Percentiles rank a stretch among this genome's conserved stretches.
These are phyloP conservation scores for Euphorbia corollata DNA, from an alignment of 441 rosid species.

Conservation along the genomic window DNA sequence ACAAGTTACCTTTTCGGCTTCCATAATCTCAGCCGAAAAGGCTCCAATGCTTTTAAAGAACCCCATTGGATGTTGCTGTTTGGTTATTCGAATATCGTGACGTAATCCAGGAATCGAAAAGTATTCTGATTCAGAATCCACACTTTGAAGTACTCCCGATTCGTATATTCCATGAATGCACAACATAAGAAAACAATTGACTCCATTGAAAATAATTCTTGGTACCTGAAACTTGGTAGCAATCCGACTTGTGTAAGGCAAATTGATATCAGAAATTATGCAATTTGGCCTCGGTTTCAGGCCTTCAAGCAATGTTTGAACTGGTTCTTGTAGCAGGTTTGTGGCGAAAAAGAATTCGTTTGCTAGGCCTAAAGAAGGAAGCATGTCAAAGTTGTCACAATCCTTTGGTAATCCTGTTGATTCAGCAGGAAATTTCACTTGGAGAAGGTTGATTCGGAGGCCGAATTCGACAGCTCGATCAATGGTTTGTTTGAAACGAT, in stretches of 20 bases:
- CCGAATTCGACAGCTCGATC: conserved; percentile 24
- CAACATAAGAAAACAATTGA: conserved; percentile 19
- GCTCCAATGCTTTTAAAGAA: neutral
- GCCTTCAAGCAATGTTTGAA: conserved; percentile 12
- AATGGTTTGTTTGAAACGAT: conserved; percentile 16
- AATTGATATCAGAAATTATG: no score
- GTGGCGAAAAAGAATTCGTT: conserved; percentile 19
- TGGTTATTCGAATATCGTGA: conserved; percentile 13
- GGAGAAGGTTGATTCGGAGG: conserved; percentile 17
- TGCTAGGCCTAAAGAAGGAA: conserved; percentile 12
- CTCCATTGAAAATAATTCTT: conserved; percentile 29
- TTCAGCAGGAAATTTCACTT: conserved; percentile 23
- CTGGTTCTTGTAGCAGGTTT: conserved; percentile 19
- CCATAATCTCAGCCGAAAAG: neutral
- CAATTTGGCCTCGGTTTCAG: no score
- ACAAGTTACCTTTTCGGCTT: conserved; percentile 18
- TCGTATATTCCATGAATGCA: conserved; percentile 3
- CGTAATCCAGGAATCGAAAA: conserved; percentile 26
- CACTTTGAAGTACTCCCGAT: neutral
- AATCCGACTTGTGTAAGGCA: neutral
- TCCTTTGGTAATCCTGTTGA: conserved; percentile 33
- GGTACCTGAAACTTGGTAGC: conserved; percentile 30
- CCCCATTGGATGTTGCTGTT: conserved; percentile 8
- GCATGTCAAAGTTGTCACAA: conserved; percentile 36
- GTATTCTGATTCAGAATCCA: conserved; percentile 16